These are phyloP conservation scores for Penicillium capsulatum DNA, from an alignment of 2,329 filamentous ascomycete species.

Conservation along the genomic window DNA sequence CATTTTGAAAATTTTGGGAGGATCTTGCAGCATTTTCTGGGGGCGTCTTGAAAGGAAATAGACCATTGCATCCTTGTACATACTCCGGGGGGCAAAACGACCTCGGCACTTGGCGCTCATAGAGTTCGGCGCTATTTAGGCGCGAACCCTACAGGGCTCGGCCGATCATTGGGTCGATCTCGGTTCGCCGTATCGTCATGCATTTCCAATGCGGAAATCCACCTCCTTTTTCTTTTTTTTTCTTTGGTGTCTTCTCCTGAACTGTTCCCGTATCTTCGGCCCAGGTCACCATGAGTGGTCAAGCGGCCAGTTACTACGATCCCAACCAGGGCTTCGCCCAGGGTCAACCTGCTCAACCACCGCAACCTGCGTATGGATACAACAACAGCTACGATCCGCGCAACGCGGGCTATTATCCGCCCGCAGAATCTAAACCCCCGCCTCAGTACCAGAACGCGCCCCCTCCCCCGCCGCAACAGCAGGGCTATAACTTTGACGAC, in stretches of 20 bases:
- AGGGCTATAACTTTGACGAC: slow-evolving; percentile 61
- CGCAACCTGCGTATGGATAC: slow-evolving; percentile 13
- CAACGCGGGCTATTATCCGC: slow-evolving; percentile 19
- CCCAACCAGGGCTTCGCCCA: slow-evolving; percentile 22
- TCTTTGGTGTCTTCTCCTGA: slow-evolving; percentile 1
- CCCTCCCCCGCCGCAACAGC: slow-evolving; percentile 20
- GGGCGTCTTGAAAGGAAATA: neutral
- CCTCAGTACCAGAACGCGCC: slow-evolving; percentile 15
- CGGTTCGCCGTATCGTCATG: slow-evolving; percentile 18
- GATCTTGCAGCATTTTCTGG: no score
- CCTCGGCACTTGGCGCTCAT: neutral
- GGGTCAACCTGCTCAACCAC: no score
- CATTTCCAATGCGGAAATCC: slow-evolving; percentile 11
- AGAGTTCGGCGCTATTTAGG: neutral
- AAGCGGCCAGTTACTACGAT: slow-evolving; percentile 38
- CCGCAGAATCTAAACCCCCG: slow-evolving; percentile 18
- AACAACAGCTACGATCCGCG: slow-evolving; percentile 11
- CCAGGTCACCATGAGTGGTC: slow-evolving; percentile 32
- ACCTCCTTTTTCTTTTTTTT: slow-evolving; percentile 3
- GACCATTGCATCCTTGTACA: neutral
- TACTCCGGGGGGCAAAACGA: neutral
- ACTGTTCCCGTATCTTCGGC: neutral
- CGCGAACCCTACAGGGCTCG: slow-evolving; percentile 5
- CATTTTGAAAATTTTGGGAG: no score
- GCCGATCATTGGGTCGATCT: slow-evolving; percentile 1